Evolutionary conservation across 2,329 filamentous ascomycete genomes (phyloP).

Genomic region (Orbilia javanica): DNA sequence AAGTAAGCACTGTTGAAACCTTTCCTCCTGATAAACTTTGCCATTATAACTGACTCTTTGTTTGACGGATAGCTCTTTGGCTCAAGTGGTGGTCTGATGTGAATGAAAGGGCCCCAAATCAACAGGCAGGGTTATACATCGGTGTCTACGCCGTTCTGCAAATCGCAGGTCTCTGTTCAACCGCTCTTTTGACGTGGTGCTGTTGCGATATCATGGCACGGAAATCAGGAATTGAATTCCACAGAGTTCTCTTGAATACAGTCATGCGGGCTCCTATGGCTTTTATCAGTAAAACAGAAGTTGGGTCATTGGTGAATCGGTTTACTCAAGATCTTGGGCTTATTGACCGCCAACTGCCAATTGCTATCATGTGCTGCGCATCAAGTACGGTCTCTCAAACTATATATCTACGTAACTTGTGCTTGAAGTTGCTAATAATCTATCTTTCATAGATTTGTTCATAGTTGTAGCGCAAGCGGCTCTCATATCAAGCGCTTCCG

Average conservation of each 20-base stretch:
- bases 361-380: constrained; percentile 64
- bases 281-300: constrained; percentile 66
- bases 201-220: constrained; percentile 32
- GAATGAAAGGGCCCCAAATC: constrained; percentile 58
- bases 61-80: constrained; percentile 64
- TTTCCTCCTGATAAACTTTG: constrained; percentile 32
- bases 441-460: constrained; percentile 63
- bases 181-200: constrained; percentile 39
- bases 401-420: background rate
- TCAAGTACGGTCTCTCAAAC: constrained; percentile 22
- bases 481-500: constrained; percentile 68
- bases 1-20: constrained; percentile 61
- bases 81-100: constrained; percentile 65
- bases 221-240: constrained; percentile 43
- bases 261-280: constrained; percentile 64
- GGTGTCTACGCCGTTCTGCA: constrained; percentile 65
- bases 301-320: constrained; percentile 67
- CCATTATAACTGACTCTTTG: constrained; percentile 58
- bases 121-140: constrained; percentile 65
- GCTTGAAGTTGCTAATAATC: background rate
- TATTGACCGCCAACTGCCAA: constrained; percentile 66
- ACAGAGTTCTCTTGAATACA: constrained; percentile 21
- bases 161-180: constrained; percentile 65
- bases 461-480: constrained; percentile 67
- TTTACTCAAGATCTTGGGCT: constrained; percentile 67